Percentiles rank a stretch among this genome's conserved stretches.
phyloP scores from a whole-genome alignment of 768 basidiomycete species.

The Hydnomerulius pinastri region DNA sequence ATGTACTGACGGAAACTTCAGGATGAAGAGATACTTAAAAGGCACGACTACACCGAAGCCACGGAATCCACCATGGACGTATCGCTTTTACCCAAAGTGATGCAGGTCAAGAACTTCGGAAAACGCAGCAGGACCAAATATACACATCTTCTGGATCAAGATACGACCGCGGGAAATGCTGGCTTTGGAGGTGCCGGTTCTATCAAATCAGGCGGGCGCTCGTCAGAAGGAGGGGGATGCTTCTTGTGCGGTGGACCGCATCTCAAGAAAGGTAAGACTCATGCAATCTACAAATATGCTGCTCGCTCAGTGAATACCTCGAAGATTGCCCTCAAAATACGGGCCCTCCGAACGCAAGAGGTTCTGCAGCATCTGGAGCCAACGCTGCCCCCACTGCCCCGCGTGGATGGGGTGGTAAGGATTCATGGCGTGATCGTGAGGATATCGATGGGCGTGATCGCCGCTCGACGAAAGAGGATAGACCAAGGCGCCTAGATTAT shows the following conservation, averaged over 20 bases:
- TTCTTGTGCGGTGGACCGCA: constrained; percentile 95
- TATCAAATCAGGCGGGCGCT: constrained; percentile 56
- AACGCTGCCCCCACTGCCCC: constrained; percentile 35
- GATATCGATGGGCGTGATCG: constrained; percentile 23
- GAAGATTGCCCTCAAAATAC: constrained; percentile 56
- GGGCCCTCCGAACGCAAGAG: constrained; percentile 35
- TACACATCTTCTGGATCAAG: constrained; percentile 93
- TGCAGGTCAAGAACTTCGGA: constrained; percentile 96
- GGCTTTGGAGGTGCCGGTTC: constrained; percentile 66
- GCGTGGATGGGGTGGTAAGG: constrained; percentile 34
- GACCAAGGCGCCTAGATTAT: constrained; percentile 26
- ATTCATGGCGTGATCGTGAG: constrained; percentile 39
- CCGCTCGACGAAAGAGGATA: constrained; percentile 23
- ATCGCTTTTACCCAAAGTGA: constrained; percentile 85
- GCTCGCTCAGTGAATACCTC: constrained; percentile 8
- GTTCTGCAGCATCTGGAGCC: constrained; percentile 29
- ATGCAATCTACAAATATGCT: neutral
- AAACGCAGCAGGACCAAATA: constrained; percentile 94
- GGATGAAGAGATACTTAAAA: constrained; percentile 86
- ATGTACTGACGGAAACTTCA: constrained; percentile 32
- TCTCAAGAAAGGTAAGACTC: constrained; percentile 74
- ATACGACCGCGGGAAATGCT: constrained; percentile 68
- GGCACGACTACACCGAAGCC: constrained; percentile 86
- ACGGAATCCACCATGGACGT: constrained; percentile 89
- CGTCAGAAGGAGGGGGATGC: constrained; percentile 68